Base-by-base conservation (phyloP, 148 eudicot species). In the Vaccinium vitisidaea region DNA sequence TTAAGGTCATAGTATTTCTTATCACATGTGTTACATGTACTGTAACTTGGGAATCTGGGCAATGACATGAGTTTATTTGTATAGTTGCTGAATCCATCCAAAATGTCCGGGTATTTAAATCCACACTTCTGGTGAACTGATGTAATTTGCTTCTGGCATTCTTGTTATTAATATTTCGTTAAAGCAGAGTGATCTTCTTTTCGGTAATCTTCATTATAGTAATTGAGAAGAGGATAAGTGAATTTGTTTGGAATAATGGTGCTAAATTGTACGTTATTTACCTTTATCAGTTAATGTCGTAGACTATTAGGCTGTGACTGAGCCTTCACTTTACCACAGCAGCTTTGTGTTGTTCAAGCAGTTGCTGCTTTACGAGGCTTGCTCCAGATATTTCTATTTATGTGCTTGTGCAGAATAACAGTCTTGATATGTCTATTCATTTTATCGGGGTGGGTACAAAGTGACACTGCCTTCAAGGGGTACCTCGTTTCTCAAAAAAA, bases 281-380 rank as follows among this genome's bases (percentile, higher is more conserved):
- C n/a, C 46, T 77, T 52, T 12, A 25, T 77, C 56, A 12, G 25
- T 75, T 21, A 18, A 50, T 52, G n/a, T 78, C 1, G 8, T 53
- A 55, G 32, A 32, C 70, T 82, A 0, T 23, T 53, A 48, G 49
- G 59, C 70, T 76, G 80, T 39, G 74, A 52, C 61, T 63, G 27
- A 74, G 69, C 56, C 39, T 75, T 83, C 15, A 74, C 82, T 83
- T 73, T 71, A 23, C 77, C 71, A 14, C 86, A 90, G 86, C 91
- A 97, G 99, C 96, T 97, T 80, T 95, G 96, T 48, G 96, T 95
- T 82, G 99, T 97, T 71, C 98, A 98, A 82, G 94, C 98, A 76
- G 99, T 97, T 87, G 98, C 98, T 85, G 89, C 95, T 88, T 85
- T 97, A 53, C 98, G 99, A 86, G 99, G 98, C 82, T 49, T 93